Evolutionary conservation across 2,329 filamentous ascomycete species (phyloP).

Genomic region (Xylaria polymorpha): DNA sequence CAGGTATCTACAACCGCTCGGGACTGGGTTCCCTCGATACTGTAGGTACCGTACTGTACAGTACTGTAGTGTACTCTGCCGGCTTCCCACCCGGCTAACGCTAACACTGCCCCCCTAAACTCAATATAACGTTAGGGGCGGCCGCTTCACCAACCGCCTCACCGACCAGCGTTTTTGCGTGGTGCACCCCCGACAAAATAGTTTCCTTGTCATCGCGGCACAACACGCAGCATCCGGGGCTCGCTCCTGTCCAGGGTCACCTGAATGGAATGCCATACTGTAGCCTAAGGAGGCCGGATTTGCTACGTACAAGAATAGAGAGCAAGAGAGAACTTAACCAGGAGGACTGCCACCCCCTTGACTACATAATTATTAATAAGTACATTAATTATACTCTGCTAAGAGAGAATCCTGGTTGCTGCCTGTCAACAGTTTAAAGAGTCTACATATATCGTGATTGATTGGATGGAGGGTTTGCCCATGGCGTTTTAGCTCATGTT

Average conservation of each 20-base stretch:
- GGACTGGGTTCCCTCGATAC: not conserved
- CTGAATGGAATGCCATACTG: constrained; percentile 4
- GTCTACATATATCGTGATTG: not conserved
- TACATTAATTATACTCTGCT: constrained; percentile 7
- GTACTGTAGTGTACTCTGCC: constrained; percentile 20
- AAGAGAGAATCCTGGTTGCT: not conserved
- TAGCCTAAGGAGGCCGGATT: not conserved
- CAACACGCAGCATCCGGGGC: constrained; percentile 12
- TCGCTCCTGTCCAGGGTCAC: not conserved
- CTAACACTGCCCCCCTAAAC: constrained; percentile 21
- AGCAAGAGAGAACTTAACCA: constrained; percentile 4
- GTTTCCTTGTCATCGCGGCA: constrained; percentile 12
- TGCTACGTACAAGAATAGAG: no score
- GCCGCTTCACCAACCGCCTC: constrained; percentile 1
- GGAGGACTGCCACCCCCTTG: constrained; percentile 29
- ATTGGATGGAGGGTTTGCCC: constrained; percentile 20
- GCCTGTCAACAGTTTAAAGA: not conserved
- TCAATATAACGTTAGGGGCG: constrained; percentile 10
- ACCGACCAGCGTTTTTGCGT: constrained; percentile 24
- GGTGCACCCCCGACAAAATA: constrained; percentile 10
- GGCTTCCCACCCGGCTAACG: constrained; percentile 28
- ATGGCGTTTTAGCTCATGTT: constrained; percentile 23
- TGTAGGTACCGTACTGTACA: no score
- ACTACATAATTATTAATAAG: not conserved
- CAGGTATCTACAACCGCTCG: not conserved